Conservation (phyloP, 75 land plant genomes). For the Isoetes taiwanensis region DNA sequence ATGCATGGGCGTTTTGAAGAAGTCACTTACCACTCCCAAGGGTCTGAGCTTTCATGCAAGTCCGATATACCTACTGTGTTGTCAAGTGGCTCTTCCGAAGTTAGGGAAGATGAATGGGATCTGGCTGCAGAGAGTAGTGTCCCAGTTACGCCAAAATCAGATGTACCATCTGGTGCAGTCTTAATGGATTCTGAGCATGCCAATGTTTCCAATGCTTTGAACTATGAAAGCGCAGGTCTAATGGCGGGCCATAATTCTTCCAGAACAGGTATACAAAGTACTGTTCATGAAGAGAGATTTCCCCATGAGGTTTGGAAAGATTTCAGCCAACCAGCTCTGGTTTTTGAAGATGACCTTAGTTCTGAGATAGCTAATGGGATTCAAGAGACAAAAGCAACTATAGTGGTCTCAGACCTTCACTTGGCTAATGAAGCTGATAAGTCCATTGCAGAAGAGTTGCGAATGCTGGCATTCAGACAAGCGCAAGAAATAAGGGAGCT, state of each 20-base stretch:
- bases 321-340: too few species aligned
- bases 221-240: too few species aligned
- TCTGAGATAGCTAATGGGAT: not conserved
- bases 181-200: not conserved
- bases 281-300: not conserved
- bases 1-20: slow-evolving; percentile 47
- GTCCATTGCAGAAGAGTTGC: slow-evolving; percentile 37
- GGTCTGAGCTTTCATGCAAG: slow-evolving; percentile 16
- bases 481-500: slow-evolving; percentile 45
- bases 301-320: too few species aligned
- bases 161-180: too few species aligned
- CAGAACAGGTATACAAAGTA: not conserved
- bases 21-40: slow-evolving; percentile 23
- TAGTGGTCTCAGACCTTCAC: slow-evolving; percentile 10
- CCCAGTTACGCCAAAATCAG: slow-evolving; percentile 11
- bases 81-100: slow-evolving; percentile 18
- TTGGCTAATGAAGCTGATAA: slow-evolving; percentile 33
- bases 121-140: slow-evolving; percentile 21
- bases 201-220: slow-evolving; percentile 9
- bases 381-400: not conserved
- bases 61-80: slow-evolving; percentile 15
- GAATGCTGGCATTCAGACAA: slow-evolving; percentile 41
- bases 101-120: slow-evolving; percentile 10
- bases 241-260: not conserved
- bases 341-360: not conserved